phyloP scores from a whole-genome alignment of 1,139 yeast species.

The Yamadazyma trypodendri region DNA sequence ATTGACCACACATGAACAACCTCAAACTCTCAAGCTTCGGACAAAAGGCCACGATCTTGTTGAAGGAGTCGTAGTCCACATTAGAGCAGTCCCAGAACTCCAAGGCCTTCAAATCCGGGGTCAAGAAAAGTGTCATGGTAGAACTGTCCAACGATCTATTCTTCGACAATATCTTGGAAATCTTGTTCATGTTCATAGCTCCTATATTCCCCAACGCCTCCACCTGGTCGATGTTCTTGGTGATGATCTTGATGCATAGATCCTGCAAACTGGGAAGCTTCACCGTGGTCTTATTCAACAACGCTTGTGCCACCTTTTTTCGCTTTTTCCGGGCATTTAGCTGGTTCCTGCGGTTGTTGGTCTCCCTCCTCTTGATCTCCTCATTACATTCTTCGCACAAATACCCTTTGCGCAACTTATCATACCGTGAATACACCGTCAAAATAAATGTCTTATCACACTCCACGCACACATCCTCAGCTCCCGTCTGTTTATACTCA shows the following conservation, averaged over 20 bases:
- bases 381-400: slow-evolving; percentile 68
- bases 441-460: slow-evolving; percentile 59
- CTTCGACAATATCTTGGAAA: slow-evolving; percentile 72
- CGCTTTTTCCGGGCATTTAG: slow-evolving; percentile 68
- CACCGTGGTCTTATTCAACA: slow-evolving; percentile 67
- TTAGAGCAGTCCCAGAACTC: slow-evolving; percentile 94
- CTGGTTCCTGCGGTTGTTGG: slow-evolving; percentile 49
- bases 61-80: slow-evolving; percentile 62
- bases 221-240: slow-evolving; percentile 71
- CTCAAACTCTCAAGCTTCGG: slow-evolving; percentile 69
- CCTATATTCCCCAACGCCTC: slow-evolving; percentile 84
- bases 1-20: slow-evolving; percentile 89
- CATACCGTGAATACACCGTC: slow-evolving; percentile 62
- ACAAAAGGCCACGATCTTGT: slow-evolving; percentile 73
- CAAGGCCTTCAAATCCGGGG: slow-evolving; percentile 52
- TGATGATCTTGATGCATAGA: slow-evolving; percentile 68
- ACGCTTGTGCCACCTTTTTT: slow-evolving; percentile 78
- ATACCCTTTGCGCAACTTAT: slow-evolving; percentile 52
- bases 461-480: slow-evolving; percentile 53
- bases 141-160: slow-evolving; percentile 74
- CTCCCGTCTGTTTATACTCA: slow-evolving; percentile 40
- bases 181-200: slow-evolving; percentile 57
- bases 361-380: slow-evolving; percentile 40
- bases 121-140: slow-evolving; percentile 72
- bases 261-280: slow-evolving; percentile 76